Evolutionary conservation across 768 basidiomycete species (phyloP).

Genomic region (Russula earlei): DNA sequence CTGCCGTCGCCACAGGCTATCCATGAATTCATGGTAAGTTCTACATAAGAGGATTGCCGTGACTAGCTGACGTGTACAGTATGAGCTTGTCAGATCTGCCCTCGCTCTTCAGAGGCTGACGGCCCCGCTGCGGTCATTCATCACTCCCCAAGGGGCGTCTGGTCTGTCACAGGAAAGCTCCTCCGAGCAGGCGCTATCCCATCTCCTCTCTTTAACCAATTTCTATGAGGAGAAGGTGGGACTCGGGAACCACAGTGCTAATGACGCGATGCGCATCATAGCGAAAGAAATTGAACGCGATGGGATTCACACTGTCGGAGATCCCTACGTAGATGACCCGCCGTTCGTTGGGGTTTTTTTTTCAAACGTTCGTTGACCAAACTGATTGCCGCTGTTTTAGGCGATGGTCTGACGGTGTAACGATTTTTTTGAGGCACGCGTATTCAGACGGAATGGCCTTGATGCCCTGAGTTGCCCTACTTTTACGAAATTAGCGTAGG

Average conservation of each 20-base stretch:
- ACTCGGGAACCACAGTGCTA: constrained; percentile 38
- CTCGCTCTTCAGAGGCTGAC: constrained; percentile 39
- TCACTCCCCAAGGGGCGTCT: constrained; percentile 22
- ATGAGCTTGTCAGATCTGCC: constrained; percentile 55
- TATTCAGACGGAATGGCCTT: constrained; percentile 19
- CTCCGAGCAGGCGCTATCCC: constrained; percentile 30
- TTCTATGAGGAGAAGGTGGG: constrained; percentile 49
- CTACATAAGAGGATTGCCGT: neutral
- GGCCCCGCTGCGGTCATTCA: constrained; percentile 28
- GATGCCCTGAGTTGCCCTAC: constrained; percentile 16
- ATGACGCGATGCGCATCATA: constrained; percentile 47
- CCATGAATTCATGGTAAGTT: constrained; percentile 53
- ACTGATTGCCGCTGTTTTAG: neutral
- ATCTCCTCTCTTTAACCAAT: constrained; percentile 35
- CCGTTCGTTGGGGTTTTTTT: constrained; percentile 36
- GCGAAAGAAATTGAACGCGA: constrained; percentile 51
- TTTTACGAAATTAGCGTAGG: neutral
- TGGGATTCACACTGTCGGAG: constrained; percentile 39
- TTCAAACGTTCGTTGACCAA: neutral
- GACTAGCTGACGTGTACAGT: constrained; percentile 30
- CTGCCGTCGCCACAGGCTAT: constrained; percentile 44
- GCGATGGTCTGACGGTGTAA: constrained; percentile 11
- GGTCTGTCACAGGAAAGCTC: constrained; percentile 28
- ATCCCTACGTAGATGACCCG: constrained; percentile 31
- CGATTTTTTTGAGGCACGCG: constrained; percentile 14